Base-by-base conservation (phyloP, 2,329 filamentous ascomycete species). In the Diaporthe nobilis region DNA sequence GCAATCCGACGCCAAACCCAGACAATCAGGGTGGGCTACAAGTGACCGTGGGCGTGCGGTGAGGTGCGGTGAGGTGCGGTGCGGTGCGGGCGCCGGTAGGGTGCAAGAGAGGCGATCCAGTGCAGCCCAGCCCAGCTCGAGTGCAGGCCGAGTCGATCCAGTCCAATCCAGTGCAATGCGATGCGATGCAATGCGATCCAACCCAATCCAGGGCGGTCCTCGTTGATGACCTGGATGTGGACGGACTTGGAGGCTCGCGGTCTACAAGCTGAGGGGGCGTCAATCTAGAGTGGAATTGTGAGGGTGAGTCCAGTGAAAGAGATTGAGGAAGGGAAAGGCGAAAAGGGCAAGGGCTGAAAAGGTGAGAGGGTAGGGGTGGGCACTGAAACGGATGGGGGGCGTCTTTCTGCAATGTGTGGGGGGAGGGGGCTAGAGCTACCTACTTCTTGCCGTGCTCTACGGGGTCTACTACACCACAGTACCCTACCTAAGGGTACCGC, bases 191-290 rank as follows among this genome's bases (percentile, higher is more conserved):
- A 31, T 47, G 60, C 60, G 60, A 63, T 47, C 60, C 47, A 34
- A 55, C 65, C 65, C 65, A 70, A 70, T 31, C 65, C 65, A 70
- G 49, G 65, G 37, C 49, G 34, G 65, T 39, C 65, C 47, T 55
- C 65, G 34, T 55, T 47, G 49, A 55, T 70, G 65, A 70, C 65
- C 65, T 55, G 65, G 65, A 55, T 70, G 34, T 34, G 65, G 65
- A 70, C 42, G 65, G 65, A 70, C 65, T 25, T 39, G 31, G 65
- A 70, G 65, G 65, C 65, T 70, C 44, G 71, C 39, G 34, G 60
- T 49, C 71, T 65, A 73, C 58, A 65, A 73, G 71, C 58, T 73
- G 58, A 73, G 55, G 61, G 58, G 71, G 71, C 65, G 65, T 70
- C 65, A 22, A 73, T 65, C 71, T 65, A 73, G 58, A 31, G 49